phyloP scores from a whole-genome alignment of 331 rosid genomes.

The Stylosanthes scabra region DNA sequence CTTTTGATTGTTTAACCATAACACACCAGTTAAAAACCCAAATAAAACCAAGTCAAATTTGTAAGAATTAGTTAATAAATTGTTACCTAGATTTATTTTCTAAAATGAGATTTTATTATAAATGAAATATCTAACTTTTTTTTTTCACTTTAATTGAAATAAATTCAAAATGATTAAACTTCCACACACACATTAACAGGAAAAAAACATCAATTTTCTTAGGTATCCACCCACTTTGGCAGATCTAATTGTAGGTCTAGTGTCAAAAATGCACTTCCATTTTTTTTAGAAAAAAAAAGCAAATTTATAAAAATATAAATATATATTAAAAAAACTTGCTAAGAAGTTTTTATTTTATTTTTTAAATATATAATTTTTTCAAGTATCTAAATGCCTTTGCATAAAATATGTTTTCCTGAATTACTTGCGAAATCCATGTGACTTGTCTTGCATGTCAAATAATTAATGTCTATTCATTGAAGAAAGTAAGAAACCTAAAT shows the following conservation, averaged over 20 bases:
- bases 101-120: background rate
- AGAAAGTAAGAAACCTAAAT: slow-evolving; percentile 23
- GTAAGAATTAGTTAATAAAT: slow-evolving; percentile 27
- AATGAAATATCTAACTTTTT: background rate
- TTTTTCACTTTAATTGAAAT: background rate
- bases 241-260: slow-evolving; percentile 8
- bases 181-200: background rate
- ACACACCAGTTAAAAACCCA: slow-evolving; percentile 27
- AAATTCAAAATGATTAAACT: background rate
- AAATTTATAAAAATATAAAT: background rate
- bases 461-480: slow-evolving; percentile 4
- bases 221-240: slow-evolving; percentile 32
- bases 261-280: slow-evolving; percentile 15
- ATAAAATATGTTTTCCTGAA: background rate
- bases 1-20: slow-evolving; percentile 39
- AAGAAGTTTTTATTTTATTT: too few relatives aligned
- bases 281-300: background rate
- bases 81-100: background rate
- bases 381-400: background rate
- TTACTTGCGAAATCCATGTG: slow-evolving; percentile 3
- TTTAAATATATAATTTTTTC: background rate
- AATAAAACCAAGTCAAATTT: slow-evolving; percentile 8
- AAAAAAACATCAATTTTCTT: slow-evolving; percentile 18
- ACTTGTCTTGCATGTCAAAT: slow-evolving; percentile 41
- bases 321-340: background rate